Evolutionary conservation across 495 filamentous ascomycete genomes (phyloP).

Genomic region (Diplogelasinospora grovesii): DNA sequence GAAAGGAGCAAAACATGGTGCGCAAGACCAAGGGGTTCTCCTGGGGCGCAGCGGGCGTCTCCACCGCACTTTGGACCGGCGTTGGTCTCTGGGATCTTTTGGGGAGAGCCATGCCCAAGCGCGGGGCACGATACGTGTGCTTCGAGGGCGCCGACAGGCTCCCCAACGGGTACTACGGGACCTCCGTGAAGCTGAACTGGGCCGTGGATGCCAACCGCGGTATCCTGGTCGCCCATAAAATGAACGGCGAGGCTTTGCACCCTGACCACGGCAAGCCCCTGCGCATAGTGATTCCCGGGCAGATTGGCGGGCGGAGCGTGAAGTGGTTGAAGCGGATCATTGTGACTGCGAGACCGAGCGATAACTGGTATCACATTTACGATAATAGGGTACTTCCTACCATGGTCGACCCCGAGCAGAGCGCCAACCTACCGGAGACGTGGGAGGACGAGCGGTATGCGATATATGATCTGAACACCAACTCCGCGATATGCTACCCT

Average conservation of each 20-base stretch:
- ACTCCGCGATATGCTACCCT: slow-evolving; percentile 77
- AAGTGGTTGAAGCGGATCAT: slow-evolving; percentile 91
- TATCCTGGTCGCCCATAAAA: slow-evolving; percentile 85
- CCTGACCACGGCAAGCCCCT: slow-evolving; percentile 89
- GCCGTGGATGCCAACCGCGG: slow-evolving; percentile 78
- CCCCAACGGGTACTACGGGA: slow-evolving; percentile 89
- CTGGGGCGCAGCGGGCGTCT: slow-evolving; percentile 87
- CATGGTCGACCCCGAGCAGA: slow-evolving; percentile 77
- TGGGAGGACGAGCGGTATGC: slow-evolving; percentile 93
- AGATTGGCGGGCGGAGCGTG: slow-evolving; percentile 90
- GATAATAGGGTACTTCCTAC: slow-evolving; percentile 91
- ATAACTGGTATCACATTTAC: slow-evolving; percentile 96
- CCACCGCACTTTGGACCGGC: slow-evolving; percentile 86
- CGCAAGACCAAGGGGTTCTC: slow-evolving; percentile 94
- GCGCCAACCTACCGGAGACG: slow-evolving; percentile 65
- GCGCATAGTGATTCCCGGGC: slow-evolving; percentile 79
- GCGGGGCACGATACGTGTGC: slow-evolving; percentile 75
- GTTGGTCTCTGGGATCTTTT: slow-evolving; percentile 71
- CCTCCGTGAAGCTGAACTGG: slow-evolving; percentile 83
- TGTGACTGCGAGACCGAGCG: slow-evolving; percentile 69
- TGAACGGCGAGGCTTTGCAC: slow-evolving; percentile 81
- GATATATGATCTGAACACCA: slow-evolving; percentile 89
- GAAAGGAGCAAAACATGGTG: slow-evolving; percentile 91
- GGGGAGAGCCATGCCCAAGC: slow-evolving; percentile 57
- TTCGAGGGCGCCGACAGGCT: slow-evolving; percentile 91